A percentile compares a stretch with the other conserved stretches of the same genome.
phyloP scores from a whole-genome alignment of 2,329 filamentous ascomycete species.

The Boeremia exigua region DNA sequence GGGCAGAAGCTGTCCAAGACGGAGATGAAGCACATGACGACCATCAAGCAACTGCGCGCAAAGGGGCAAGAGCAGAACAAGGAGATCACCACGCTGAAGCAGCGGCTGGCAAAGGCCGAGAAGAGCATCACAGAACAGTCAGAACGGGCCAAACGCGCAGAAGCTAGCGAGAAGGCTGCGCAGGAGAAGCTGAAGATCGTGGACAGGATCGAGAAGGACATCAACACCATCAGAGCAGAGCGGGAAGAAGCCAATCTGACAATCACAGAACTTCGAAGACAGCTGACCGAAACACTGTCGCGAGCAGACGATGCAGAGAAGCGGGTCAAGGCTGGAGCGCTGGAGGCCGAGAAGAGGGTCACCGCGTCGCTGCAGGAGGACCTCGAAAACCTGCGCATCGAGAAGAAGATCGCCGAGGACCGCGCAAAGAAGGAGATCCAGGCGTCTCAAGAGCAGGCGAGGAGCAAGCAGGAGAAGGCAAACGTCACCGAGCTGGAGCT shows the following conservation, averaged over 20 bases:
- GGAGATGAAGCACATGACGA: conserved; percentile 82
- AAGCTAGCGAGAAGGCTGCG: conserved; percentile 64
- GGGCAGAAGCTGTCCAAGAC: conserved; percentile 85
- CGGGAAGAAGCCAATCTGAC: conserved; percentile 67
- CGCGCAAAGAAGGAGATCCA: conserved; percentile 72
- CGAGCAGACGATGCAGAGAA: conserved; percentile 71
- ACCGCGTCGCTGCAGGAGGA: conserved; percentile 66
- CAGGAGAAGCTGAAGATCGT: conserved; percentile 62
- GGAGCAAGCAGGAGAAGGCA: conserved; percentile 73
- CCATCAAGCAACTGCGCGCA: conserved; percentile 77
- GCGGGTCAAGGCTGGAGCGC: conserved; percentile 69
- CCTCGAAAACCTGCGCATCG: conserved; percentile 70
- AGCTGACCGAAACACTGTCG: conserved; percentile 71
- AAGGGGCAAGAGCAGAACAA: conserved; percentile 61
- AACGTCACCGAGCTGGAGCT: conserved; percentile 76
- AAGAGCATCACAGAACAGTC: conserved; percentile 67
- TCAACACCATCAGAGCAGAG: conserved; percentile 68
- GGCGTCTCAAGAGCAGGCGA: conserved; percentile 74
- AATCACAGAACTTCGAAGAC: conserved; percentile 71
- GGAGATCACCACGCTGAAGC: conserved; percentile 58
- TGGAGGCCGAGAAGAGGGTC: conserved; percentile 68
- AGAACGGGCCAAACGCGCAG: conserved; percentile 65
- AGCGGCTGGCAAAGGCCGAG: conserved; percentile 69
- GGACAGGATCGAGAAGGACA: conserved; percentile 60
- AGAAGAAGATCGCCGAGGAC: conserved; percentile 77